Percentiles rank a stretch among this genome's conserved stretches.
Evolutionary conservation across 2,329 filamentous ascomycete genomes (phyloP).

Genomic region (Seiridium unicorne): DNA sequence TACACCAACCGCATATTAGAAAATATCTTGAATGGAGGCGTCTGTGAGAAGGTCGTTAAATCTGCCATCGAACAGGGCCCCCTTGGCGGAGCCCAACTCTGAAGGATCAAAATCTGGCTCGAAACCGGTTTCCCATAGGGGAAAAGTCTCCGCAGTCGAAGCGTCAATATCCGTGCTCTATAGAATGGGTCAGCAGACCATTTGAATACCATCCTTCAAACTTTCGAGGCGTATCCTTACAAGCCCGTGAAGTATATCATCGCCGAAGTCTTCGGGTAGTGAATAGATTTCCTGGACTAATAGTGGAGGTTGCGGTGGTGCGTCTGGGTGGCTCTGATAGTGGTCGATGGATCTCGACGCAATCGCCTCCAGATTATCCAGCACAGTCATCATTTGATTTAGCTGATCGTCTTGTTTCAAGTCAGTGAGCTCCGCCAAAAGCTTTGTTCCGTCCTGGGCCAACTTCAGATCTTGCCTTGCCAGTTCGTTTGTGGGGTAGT

Average conservation of each 20-base stretch:
- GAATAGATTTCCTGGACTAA: not conserved
- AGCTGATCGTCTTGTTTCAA: not conserved
- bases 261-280: not conserved
- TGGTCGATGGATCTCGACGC: not conserved
- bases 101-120: too few relatives aligned
- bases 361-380: not conserved
- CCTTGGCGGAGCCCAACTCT: too few relatives aligned
- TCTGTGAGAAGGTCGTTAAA: too few relatives aligned
- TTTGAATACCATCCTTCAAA: too few relatives aligned
- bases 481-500: constrained; percentile 16
- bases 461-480: constrained; percentile 18
- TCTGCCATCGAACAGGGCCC: too few relatives aligned
- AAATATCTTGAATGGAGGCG: too few relatives aligned
- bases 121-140: too few relatives aligned
- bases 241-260: not conserved
- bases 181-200: too few relatives aligned
- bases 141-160: too few relatives aligned
- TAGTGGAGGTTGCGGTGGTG: not conserved
- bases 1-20: too few relatives aligned
- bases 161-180: too few relatives aligned
- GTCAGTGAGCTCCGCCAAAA: not conserved
- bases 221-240: not conserved
- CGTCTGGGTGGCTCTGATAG: not conserved
- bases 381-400: not conserved
- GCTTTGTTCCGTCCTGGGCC: constrained; percentile 13